Conservation (phyloP, 371 early-diverging fungal species). For the Zychaea mexicana region DNA sequence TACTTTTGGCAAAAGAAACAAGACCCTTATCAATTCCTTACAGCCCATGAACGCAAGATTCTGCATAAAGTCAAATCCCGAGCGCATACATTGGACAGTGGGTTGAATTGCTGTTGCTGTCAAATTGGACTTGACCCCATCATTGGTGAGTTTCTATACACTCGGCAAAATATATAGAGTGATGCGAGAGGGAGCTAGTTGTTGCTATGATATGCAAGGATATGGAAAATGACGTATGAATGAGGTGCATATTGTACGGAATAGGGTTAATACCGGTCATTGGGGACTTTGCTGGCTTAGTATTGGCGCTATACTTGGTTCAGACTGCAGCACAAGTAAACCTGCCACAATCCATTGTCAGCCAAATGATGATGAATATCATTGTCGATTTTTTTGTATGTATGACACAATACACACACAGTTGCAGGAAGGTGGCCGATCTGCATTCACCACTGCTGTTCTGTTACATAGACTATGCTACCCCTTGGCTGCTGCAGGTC, state of each 20-base stretch:
- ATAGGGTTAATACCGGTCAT: conserved; percentile 30
- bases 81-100: conserved; percentile 22
- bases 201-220: too few species aligned
- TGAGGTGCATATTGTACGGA: neutral
- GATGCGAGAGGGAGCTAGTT: neutral
- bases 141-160: too few species aligned
- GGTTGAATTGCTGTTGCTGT: conserved; percentile 27
- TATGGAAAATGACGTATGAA: too few species aligned
- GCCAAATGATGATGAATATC: conserved; percentile 34
- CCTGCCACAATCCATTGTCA: conserved; percentile 19
- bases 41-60: conserved; percentile 16
- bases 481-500: too few species aligned
- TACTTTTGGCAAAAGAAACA: conserved; percentile 11
- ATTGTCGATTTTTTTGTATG: conserved; percentile 31
- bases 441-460: too few species aligned
- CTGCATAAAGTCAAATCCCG: conserved; percentile 20
- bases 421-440: too few species aligned
- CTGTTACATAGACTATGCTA: too few species aligned
- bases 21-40: neutral
- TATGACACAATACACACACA: neutral
- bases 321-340: conserved; percentile 19
- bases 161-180: too few species aligned
- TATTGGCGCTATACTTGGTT: conserved; percentile 24
- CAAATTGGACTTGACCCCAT: conserved; percentile 31
- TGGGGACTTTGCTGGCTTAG: conserved; percentile 36